Base-by-base conservation (phyloP, 2,329 filamentous ascomycete genomes). In the Claviceps pazoutovae region DNA sequence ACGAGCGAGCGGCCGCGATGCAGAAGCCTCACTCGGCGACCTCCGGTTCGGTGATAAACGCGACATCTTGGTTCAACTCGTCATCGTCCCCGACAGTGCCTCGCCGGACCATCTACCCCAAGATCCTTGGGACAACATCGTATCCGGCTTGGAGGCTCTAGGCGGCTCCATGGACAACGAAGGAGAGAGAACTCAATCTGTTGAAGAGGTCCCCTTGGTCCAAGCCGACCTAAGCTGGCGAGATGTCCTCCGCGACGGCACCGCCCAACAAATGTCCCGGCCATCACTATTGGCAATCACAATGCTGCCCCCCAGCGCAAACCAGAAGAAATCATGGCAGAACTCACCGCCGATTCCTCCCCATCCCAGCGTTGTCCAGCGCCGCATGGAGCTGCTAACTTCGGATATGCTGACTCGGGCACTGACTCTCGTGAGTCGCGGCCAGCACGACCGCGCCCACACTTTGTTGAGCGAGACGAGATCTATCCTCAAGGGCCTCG, bases 371-470 rank as follows among this genome's bases (percentile, higher is more conserved):
- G 89, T 98, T 54, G 91, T 98, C 6, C 93, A 98, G 69, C 81
- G 93, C 42, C 85, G 93, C 46, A 98, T 98, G 93, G 93, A 98
- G 68, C 75, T 98, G 34, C 78, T 98, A 50, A 97, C 93, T 2
- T 97, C 91, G 1, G 93, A 98, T 65, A 98, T 98, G 93, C 78
- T 98, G 56, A 95, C 88, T 7, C 79, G 93, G 53, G 90, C 93
- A 14, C 72, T 98, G 55, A 95, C 89, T 0, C 78, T 98, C 19
- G 90, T 97, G 19, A 88, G 88, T 54, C 82, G 89, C 39, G 88
- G 88, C 37, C 91, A 97, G 68, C 88, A 96, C 64, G 93, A 98
- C 62, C 85, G 90, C 38, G 93, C 90, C 0, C 86, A 95, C 59
- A 94, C 95, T 52, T 79, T 98, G 3, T 76, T 98, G 39, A 87